A percentile compares a stretch with the other conserved stretches of the same genome.
phyloP scores from a whole-genome alignment of 345 rosid species.

The Acer saccharum region DNA sequence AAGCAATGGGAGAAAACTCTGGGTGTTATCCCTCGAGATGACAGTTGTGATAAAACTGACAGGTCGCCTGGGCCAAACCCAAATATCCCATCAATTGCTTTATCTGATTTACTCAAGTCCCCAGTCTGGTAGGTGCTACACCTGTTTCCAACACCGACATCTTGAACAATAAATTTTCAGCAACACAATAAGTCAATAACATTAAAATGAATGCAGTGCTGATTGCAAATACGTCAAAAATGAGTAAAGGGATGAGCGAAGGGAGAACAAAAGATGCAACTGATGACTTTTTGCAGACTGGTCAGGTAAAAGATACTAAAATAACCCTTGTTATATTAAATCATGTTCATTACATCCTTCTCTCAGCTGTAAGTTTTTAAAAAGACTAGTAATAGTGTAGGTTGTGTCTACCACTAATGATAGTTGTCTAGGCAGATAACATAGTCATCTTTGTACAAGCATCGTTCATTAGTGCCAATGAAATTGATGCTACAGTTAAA shows the following conservation, averaged over 20 bases:
- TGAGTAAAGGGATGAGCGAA: neutral
- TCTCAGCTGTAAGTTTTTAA: neutral
- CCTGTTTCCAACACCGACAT: constrained; percentile 46
- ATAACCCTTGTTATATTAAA: neutral
- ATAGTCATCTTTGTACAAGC: neutral
- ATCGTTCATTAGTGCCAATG: neutral
- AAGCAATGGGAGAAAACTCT: constrained; percentile 93
- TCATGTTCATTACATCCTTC: neutral
- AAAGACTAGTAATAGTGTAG: neutral
- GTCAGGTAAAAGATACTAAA: neutral
- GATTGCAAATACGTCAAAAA: constrained; percentile 3
- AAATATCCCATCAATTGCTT: constrained; percentile 97
- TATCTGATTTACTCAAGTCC: constrained; percentile 79
- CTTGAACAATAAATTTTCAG: constrained; percentile 19
- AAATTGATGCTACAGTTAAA: no score
- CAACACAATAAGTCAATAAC: neutral
- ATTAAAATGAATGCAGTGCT: constrained; percentile 4
- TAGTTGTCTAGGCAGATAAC: neutral
- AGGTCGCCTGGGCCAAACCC: constrained; percentile 91
- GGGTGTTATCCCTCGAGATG: constrained; percentile 80
- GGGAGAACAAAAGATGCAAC: neutral
- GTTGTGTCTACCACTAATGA: neutral
- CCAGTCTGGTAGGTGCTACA: constrained; percentile 92
- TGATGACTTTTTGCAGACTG: neutral
- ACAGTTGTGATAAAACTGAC: constrained; percentile 88